Conservation (phyloP, 202 grass and related monocot species). For the Setaria italica region DNA sequence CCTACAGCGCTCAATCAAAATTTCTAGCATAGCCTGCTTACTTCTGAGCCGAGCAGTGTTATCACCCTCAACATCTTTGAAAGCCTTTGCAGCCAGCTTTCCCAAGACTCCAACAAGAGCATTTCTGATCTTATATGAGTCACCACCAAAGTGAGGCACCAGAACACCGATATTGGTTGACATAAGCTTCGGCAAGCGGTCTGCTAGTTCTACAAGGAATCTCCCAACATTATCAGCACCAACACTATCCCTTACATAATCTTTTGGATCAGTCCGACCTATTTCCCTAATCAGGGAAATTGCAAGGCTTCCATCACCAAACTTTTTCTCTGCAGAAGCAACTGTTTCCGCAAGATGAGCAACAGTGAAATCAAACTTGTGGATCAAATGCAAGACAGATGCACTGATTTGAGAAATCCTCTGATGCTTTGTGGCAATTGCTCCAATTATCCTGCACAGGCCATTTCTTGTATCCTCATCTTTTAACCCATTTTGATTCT, state of each 20-base stretch:
- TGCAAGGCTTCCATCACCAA: slow-evolving; percentile 82
- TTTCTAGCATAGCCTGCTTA: slow-evolving; percentile 96
- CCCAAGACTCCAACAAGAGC: slow-evolving; percentile 93
- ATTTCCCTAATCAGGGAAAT: slow-evolving; percentile 84
- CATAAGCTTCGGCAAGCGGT: slow-evolving; percentile 76
- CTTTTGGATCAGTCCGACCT: slow-evolving; percentile 83
- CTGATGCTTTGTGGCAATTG: slow-evolving; percentile 77
- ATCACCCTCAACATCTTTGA: slow-evolving; percentile 86
- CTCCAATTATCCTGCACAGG: slow-evolving; percentile 77
- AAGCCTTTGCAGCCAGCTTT: slow-evolving; percentile 83
- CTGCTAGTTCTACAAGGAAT: slow-evolving; percentile 88
- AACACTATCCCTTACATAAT: slow-evolving; percentile 76
- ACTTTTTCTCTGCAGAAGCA: slow-evolving; percentile 79
- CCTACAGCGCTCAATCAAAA: slow-evolving; percentile 88
- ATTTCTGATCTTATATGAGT: slow-evolving; percentile 99
- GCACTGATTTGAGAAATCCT: slow-evolving; percentile 82
- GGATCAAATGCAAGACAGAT: slow-evolving; percentile 79
- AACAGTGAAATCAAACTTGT: slow-evolving; percentile 85
- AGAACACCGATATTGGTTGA: slow-evolving; percentile 93
- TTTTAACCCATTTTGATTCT: slow-evolving; percentile 76
- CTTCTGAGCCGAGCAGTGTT: slow-evolving; percentile 68
- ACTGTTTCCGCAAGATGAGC: slow-evolving; percentile 74
- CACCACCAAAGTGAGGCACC: slow-evolving; percentile 92
- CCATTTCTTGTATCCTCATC: slow-evolving; percentile 81
- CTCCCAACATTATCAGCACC: slow-evolving; percentile 91